These are phyloP conservation scores for Chlorella variabilis DNA, from an alignment of 163 green algal genomes.

Conservation along the genomic window DNA sequence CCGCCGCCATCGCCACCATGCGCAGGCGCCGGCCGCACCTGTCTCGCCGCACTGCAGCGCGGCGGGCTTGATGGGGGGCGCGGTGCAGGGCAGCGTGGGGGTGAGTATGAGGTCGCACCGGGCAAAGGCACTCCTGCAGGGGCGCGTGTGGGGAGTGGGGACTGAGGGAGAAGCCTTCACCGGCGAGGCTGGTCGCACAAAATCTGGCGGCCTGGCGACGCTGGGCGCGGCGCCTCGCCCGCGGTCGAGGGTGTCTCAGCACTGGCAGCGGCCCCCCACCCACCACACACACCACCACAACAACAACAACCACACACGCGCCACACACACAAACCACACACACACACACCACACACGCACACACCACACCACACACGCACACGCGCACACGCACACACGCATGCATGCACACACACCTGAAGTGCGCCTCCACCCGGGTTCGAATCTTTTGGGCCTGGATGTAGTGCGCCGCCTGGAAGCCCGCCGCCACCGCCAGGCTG, in stretches of 20 bases:
- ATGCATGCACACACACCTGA: background rate
- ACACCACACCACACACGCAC: too few relatives aligned
- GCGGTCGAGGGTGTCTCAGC: too few relatives aligned
- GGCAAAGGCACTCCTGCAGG: conserved; percentile 44
- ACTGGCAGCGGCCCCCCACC: too few relatives aligned
- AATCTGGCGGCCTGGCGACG: too few relatives aligned
- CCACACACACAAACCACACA: background rate
- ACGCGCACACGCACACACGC: too few relatives aligned
- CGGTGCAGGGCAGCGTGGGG: conserved; percentile 59
- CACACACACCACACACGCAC: background rate
- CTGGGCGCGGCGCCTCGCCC: too few relatives aligned
- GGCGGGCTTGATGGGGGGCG: conserved; percentile 53
- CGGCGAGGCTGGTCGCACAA: too few relatives aligned
- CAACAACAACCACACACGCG: background rate
- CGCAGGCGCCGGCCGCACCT: too few relatives aligned
- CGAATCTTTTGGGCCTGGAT: conserved; percentile 67
- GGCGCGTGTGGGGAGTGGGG: background rate
- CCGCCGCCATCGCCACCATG: too few relatives aligned
- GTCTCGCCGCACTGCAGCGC: background rate
- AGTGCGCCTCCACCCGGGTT: conserved; percentile 42
- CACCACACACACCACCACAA: too few relatives aligned
- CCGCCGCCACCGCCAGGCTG: conserved; percentile 45
- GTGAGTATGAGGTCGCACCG: conserved; percentile 63
- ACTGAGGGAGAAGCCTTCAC: too few relatives aligned
- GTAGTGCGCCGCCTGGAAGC: conserved; percentile 67